These are phyloP conservation scores for Solidago caesia DNA, from an alignment of 129 eudicot species.

Conservation along the genomic window DNA sequence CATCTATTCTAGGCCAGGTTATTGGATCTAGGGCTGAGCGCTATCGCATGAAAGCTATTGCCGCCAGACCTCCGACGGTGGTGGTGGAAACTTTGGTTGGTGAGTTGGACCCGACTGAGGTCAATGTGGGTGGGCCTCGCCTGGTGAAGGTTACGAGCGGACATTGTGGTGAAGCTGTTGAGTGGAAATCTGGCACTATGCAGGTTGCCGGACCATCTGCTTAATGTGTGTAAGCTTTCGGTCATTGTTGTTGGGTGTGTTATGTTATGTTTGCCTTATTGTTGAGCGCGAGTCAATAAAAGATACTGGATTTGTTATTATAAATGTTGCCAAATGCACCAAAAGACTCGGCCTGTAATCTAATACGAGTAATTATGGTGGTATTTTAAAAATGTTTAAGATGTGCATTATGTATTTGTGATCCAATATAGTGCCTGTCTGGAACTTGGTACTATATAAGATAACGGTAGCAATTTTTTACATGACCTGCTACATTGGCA, in stretches of 20 bases:
- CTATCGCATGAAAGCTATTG: conserved; percentile 63
- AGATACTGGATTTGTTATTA: not conserved
- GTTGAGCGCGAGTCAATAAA: conserved; percentile 26
- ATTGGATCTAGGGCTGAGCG: conserved; percentile 97
- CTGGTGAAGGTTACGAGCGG: conserved; percentile 28
- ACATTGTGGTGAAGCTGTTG: conserved; percentile 49
- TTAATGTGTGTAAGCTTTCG: conserved; percentile 16
- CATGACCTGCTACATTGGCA: too few relatives aligned
- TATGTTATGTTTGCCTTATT: conserved; percentile 13
- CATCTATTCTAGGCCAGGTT: conserved; percentile 91
- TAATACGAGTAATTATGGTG: conserved; percentile 8
- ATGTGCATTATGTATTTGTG: conserved; percentile 18
- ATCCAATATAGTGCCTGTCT: not conserved
- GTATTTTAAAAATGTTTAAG: not conserved
- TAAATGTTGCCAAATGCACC: conserved; percentile 24
- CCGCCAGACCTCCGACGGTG: conserved; percentile 25
- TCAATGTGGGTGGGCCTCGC: conserved; percentile 20
- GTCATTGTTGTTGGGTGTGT: conserved; percentile 5
- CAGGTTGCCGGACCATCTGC: conserved; percentile 50
- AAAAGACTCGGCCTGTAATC: conserved; percentile 27
- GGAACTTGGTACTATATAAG: not conserved
- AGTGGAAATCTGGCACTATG: conserved; percentile 51
- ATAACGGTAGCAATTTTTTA: not conserved
- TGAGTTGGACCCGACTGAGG: conserved; percentile 23
- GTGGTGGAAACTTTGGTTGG: conserved; percentile 18